phyloP scores from a whole-genome alignment of 305 asterid species.

The Petunia hybrid region DNA sequence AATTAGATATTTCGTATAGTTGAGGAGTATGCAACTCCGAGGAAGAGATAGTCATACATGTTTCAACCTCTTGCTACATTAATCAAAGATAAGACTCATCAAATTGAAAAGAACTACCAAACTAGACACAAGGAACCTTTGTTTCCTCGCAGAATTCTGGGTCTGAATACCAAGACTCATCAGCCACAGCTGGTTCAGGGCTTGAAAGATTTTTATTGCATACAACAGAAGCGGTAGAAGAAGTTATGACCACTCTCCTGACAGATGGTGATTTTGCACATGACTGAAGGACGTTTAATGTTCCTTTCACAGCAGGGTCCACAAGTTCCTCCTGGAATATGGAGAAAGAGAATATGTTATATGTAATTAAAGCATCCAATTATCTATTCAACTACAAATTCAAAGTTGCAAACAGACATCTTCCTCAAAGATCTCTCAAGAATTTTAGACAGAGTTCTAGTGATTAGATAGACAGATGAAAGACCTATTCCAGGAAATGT shows the following conservation, averaged over 20 bases:
- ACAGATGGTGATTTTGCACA: slow-evolving; percentile 39
- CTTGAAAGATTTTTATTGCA: neutral
- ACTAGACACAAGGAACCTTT: slow-evolving; percentile 35
- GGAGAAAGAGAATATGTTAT: neutral
- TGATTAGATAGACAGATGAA: no score
- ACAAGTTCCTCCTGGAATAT: slow-evolving; percentile 44
- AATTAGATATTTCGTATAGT: neutral
- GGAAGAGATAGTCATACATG: neutral
- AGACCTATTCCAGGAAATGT: no score
- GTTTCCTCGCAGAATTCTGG: slow-evolving; percentile 42
- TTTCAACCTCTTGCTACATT: neutral
- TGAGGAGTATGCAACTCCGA: neutral
- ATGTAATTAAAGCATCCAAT: neutral
- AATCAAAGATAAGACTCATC: neutral
- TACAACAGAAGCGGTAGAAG: slow-evolving; percentile 43
- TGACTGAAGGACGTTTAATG: slow-evolving; percentile 49
- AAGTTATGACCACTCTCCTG: slow-evolving; percentile 47
- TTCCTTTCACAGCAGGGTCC: slow-evolving; percentile 53
- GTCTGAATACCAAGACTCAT: slow-evolving; percentile 59
- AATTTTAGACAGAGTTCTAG: neutral
- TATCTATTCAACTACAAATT: neutral
- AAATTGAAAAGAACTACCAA: neutral
- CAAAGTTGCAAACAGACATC: slow-evolving; percentile 27
- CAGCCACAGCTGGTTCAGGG: slow-evolving; percentile 28
- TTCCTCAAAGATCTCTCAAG: slow-evolving; percentile 31